Base-by-base conservation (phyloP, 2,329 filamentous ascomycete species). In the Alternaria sp. region DNA sequence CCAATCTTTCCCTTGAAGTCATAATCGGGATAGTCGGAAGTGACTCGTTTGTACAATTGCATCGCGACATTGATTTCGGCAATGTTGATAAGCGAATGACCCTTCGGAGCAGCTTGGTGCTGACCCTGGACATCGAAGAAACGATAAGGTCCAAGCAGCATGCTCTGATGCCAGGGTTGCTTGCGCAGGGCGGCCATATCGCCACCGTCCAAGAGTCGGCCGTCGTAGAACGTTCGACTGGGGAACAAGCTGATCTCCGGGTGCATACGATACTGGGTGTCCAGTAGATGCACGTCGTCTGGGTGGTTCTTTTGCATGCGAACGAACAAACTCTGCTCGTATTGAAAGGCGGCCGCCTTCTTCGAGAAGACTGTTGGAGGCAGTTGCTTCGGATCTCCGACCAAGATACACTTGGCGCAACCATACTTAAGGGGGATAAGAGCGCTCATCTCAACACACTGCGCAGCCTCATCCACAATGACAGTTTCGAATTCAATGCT, bases 231-330 rank as follows among this genome's bases (percentile, higher is more conserved):
- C 55, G 94, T 91, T 71, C 87, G 84, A 79, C 94, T 97, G 2
- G 96, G 96, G 79, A 97, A 99, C 56, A 85, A 80, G 79, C 94
- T 97, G 78, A 99, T 99, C 70, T 96, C 93, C 0, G 96, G 96
- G 82, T 99, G 96, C 96, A 99, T 99, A 81, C 96, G 96, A 79
- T 99, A 99, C 77, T 99, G 96, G 60, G 92, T 96, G 76, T 98
- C 95, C n/a, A 99, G 88, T 25, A 99, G 86, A 82, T 99, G 95
- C 15, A 99, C 90, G 68, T 96, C 91, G 30, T 92, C 85, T 1
- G 93, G 92, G 72, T 95, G 90, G 68, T 97, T 97, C 73, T 90
- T 90, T 78, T 98, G 96, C 95, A 99, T 99, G 33, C 96, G 92
- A 58, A 98, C 96, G 83, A 99, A 99, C 81, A 99, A 84, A 86